phyloP scores from a whole-genome alignment of 306 rosid genomes.

The Rubus idaeus region DNA sequence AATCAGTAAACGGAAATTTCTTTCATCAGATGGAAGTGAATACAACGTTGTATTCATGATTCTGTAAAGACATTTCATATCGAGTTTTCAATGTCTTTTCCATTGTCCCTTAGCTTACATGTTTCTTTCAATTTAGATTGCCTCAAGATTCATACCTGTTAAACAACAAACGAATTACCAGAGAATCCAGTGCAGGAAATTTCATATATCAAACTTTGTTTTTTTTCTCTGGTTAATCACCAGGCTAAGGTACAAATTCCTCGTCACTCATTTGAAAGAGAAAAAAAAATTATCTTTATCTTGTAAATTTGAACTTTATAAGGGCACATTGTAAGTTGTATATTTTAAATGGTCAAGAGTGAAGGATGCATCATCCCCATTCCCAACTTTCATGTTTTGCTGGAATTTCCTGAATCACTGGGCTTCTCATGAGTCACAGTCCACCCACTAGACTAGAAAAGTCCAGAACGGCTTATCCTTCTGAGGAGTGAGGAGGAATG shows the following conservation, averaged over 20 bases:
- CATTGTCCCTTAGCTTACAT: slow-evolving; percentile 3
- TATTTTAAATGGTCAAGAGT: background rate
- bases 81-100: background rate
- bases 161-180: slow-evolving; percentile 1
- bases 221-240: background rate
- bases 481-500: background rate
- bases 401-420: background rate
- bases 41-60: background rate
- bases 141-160: slow-evolving; percentile 21
- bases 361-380: background rate
- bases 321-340: background rate
- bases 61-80: slow-evolving; percentile 5
- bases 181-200: slow-evolving; percentile 13
- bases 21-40: background rate
- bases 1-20: background rate
- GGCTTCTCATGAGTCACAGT: slow-evolving; percentile 3
- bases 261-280: background rate
- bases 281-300: background rate
- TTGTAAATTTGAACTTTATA: background rate
- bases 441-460: slow-evolving; percentile 9
- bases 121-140: slow-evolving; percentile 28
- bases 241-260: background rate
- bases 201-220: background rate
- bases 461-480: slow-evolving; percentile 6
- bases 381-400: background rate